phyloP scores from a whole-genome alignment of 2,329 filamentous ascomycete species.

The Exserohilum rostratum region DNA sequence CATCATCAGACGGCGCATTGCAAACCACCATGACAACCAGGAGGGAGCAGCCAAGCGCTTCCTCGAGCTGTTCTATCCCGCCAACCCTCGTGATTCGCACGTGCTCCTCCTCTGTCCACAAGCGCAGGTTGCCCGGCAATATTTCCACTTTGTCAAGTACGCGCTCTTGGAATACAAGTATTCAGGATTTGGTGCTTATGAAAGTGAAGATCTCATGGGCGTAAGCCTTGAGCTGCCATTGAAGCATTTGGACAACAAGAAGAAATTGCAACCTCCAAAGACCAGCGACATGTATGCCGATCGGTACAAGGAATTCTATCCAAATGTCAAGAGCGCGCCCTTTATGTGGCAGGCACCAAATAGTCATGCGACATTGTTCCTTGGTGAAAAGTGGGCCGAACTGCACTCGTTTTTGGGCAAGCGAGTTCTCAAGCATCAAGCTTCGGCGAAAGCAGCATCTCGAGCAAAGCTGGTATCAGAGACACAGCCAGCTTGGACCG shows the following conservation, averaged over 20 bases:
- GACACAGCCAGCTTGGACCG: slow-evolving; percentile 75
- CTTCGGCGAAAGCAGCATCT: slow-evolving; percentile 27
- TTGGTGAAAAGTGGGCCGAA: slow-evolving; percentile 86
- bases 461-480: slow-evolving; percentile 61
- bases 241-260: slow-evolving; percentile 65
- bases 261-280: slow-evolving; percentile 59
- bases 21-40: slow-evolving; percentile 63
- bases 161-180: slow-evolving; percentile 77
- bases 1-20: slow-evolving; percentile 76
- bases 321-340: slow-evolving; percentile 53
- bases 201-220: slow-evolving; percentile 68
- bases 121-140: slow-evolving; percentile 77
- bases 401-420: slow-evolving; percentile 79
- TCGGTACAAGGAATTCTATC: slow-evolving; percentile 33
- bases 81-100: slow-evolving; percentile 67
- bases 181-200: slow-evolving; percentile 59
- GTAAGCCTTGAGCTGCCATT: slow-evolving; percentile 79
- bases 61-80: slow-evolving; percentile 87
- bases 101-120: slow-evolving; percentile 85
- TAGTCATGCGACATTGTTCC: slow-evolving; percentile 79
- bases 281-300: slow-evolving; percentile 46
- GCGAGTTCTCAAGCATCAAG: slow-evolving; percentile 55
- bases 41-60: slow-evolving; percentile 77
- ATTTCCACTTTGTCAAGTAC: slow-evolving; percentile 87
- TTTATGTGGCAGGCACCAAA: slow-evolving; percentile 88